Percentiles rank a stretch among this genome's conserved stretches.
phyloP scores from a whole-genome alignment of 2,329 filamentous ascomycete genomes.

The Truncatella angustata region DNA sequence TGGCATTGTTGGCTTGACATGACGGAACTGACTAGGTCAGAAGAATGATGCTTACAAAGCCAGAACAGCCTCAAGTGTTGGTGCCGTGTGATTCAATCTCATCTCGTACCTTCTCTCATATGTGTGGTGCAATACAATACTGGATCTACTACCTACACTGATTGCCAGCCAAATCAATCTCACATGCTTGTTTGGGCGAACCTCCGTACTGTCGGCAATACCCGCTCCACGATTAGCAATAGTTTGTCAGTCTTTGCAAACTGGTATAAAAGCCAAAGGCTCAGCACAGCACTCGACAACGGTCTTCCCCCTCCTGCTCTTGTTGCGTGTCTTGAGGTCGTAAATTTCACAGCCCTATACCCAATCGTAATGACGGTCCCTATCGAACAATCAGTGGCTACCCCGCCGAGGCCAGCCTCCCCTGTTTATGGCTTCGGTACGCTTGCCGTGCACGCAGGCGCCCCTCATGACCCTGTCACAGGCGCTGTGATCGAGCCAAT shows the following conservation, averaged over 20 bases:
- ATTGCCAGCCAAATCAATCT: no score
- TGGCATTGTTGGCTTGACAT: background rate
- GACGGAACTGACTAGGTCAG: slow-evolving; percentile 4
- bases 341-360: no score
- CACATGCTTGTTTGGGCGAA: slow-evolving; percentile 6
- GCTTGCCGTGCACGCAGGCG: slow-evolving; percentile 89
- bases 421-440: slow-evolving; percentile 85
- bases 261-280: background rate
- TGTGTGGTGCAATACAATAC: no score
- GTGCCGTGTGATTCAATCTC: background rate
- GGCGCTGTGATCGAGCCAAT: slow-evolving; percentile 96
- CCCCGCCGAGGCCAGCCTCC: slow-evolving; percentile 70
- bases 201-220: background rate
- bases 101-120: no score
- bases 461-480: slow-evolving; percentile 84
- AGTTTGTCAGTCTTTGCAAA: background rate
- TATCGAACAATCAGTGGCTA: slow-evolving; percentile 55
- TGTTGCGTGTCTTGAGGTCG: background rate
- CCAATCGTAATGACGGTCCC: slow-evolving; percentile 21
- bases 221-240: slow-evolving; percentile 1
- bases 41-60: slow-evolving; percentile 10
- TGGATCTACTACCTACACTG: no score
- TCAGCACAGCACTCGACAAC: background rate
- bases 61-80: background rate
- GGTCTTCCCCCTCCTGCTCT: background rate